Evolutionary conservation across 1,139 yeast genomes (phyloP).

Genomic region (Kluyveromyces marxianus): DNA sequence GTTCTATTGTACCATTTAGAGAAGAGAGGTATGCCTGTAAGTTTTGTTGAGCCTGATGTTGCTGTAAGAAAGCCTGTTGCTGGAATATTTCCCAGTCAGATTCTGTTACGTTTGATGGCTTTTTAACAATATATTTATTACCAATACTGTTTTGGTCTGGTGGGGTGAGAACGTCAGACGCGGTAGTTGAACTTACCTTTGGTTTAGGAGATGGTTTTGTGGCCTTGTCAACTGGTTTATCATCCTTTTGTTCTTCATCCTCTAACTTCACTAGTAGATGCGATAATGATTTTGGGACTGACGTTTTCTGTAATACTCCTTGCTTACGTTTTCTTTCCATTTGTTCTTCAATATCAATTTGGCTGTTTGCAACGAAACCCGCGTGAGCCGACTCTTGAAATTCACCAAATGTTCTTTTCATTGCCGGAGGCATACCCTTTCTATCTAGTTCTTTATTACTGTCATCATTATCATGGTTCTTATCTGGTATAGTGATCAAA

Average conservation of each 20-base stretch:
- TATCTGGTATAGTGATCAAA: conserved; percentile 1
- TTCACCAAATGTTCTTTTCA: conserved; percentile 35
- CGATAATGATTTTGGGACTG: conserved; percentile 44
- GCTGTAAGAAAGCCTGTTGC: conserved; percentile 30
- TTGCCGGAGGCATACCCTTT: conserved; percentile 50
- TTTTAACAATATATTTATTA: conserved; percentile 25
- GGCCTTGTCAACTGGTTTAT: background rate
- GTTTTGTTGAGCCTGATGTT: conserved; percentile 29
- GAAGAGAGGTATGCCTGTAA: conserved; percentile 28
- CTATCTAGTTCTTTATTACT: conserved; percentile 16
- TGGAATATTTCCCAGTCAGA: conserved; percentile 30
- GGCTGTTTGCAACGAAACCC: conserved; percentile 29
- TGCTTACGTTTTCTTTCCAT: conserved; percentile 38
- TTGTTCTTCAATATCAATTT: conserved; percentile 41
- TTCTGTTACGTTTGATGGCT: conserved; percentile 28
- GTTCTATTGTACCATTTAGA: conserved; percentile 10
- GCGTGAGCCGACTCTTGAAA: conserved; percentile 26
- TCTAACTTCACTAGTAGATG: conserved; percentile 34
- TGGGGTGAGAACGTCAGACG: conserved; percentile 1
- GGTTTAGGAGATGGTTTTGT: background rate
- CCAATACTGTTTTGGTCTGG: conserved; percentile 2
- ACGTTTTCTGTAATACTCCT: conserved; percentile 40
- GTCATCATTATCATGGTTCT: conserved; percentile 6
- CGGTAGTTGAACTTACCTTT: background rate
- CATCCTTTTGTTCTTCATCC: conserved; percentile 11